These are phyloP conservation scores for Epichloe glyceriae DNA, from an alignment of 2,329 filamentous ascomycete species.

Conservation along the genomic window DNA sequence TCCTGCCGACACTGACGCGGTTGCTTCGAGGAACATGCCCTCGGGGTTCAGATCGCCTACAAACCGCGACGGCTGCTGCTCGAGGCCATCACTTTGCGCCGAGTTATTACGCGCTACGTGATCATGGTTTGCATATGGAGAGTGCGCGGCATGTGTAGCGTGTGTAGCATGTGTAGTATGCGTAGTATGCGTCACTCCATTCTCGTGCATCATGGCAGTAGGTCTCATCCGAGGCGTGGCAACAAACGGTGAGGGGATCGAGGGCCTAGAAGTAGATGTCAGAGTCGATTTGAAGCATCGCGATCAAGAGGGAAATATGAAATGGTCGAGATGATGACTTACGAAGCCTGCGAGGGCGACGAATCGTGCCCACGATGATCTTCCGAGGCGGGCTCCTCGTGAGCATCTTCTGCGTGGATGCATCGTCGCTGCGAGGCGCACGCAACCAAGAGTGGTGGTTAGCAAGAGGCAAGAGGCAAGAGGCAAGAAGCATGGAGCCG, in stretches of 20 bases:
- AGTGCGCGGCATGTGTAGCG: not conserved
- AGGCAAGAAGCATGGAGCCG: no score
- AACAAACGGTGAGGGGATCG: not conserved
- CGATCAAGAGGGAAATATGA: not conserved
- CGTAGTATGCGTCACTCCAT: not conserved
- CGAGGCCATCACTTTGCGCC: not conserved
- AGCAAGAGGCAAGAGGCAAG: not conserved
- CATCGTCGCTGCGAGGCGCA: constrained; percentile 27
- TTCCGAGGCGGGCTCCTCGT: constrained; percentile 16
- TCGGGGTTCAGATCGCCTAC: constrained; percentile 48
- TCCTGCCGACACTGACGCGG: constrained; percentile 21
- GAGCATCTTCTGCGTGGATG: constrained; percentile 25
- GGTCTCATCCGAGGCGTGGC: constrained; percentile 1
- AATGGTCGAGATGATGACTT: constrained; percentile 5
- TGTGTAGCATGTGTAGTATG: not conserved
- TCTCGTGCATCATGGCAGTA: not conserved
- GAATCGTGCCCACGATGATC: constrained; percentile 15
- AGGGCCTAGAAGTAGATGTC: constrained; percentile 1
- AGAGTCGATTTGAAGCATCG: not conserved
- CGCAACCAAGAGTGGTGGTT: constrained; percentile 2
- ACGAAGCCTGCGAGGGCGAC: constrained; percentile 19
- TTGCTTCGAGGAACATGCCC: constrained; percentile 44
- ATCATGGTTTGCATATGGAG: not conserved
- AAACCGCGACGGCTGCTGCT: constrained; percentile 30
- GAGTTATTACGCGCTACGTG: not conserved